These are phyloP conservation scores for Ogataea nitratoaversa DNA, from an alignment of 805 yeast species.

Conservation along the genomic window DNA sequence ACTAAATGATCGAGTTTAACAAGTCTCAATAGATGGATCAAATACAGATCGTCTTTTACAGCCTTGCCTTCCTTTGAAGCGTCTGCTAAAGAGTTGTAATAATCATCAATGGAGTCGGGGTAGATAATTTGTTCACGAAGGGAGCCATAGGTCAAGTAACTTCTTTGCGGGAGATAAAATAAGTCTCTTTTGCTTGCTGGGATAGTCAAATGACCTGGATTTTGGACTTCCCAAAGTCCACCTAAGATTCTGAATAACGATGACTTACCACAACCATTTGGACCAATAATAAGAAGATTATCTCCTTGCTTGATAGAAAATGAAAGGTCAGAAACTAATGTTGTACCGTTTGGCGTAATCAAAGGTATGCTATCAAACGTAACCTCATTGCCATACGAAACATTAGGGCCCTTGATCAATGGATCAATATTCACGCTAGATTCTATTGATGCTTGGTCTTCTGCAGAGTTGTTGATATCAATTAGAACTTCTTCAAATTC, in stretches of 20 bases:
- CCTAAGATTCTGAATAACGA: slow-evolving; percentile 87
- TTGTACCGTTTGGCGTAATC: slow-evolving; percentile 79
- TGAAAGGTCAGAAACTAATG: slow-evolving; percentile 58
- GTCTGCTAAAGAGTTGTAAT: slow-evolving; percentile 31
- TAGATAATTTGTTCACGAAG: slow-evolving; percentile 86
- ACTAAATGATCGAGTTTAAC: slow-evolving; percentile 59
- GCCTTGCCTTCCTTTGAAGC: slow-evolving; percentile 23
- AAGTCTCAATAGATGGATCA: slow-evolving; percentile 49
- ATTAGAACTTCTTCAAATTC: slow-evolving; percentile 63
- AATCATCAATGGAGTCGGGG: slow-evolving; percentile 69
- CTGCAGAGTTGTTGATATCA: slow-evolving; percentile 36
- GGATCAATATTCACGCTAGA: slow-evolving; percentile 17
- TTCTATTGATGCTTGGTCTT: slow-evolving; percentile 22
- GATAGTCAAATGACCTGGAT: slow-evolving; percentile 51
- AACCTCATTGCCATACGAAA: slow-evolving; percentile 52
- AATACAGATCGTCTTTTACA: slow-evolving; percentile 42
- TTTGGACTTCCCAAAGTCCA: slow-evolving; percentile 84
- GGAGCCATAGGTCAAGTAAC: slow-evolving; percentile 77
- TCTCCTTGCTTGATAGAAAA: slow-evolving; percentile 78
- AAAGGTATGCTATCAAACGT: slow-evolving; percentile 75
- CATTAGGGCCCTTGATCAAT: slow-evolving; percentile 30
- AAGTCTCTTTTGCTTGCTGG: slow-evolving; percentile 64
- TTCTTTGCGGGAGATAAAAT: slow-evolving; percentile 89
- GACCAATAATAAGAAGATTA: slow-evolving; percentile 86
- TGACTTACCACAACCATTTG: slow-evolving; percentile 95